These are phyloP conservation scores for Globisporangium recalcitrans DNA, from an alignment of 352 stramenopile genomes.

Conservation along the genomic window DNA sequence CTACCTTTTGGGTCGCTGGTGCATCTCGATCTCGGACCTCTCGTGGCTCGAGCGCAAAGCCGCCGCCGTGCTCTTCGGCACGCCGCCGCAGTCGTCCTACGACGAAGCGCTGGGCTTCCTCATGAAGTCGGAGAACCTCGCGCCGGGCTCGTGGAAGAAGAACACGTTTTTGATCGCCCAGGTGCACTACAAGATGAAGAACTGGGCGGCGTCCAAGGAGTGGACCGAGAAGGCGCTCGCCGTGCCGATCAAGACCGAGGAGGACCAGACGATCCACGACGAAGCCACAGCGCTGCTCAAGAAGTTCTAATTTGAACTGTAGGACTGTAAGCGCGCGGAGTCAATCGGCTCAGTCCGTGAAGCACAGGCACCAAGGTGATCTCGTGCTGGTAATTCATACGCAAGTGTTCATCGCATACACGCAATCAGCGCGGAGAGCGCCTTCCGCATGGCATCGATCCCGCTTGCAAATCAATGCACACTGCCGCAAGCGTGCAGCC, in stretches of 20 bases:
- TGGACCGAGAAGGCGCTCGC: constrained; percentile 70
- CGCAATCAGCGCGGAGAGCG: neutral
- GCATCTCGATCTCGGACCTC: constrained; percentile 77
- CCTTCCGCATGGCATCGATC: too few species aligned
- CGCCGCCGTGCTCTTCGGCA: constrained; percentile 73
- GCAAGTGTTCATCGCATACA: neutral
- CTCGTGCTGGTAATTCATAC: neutral
- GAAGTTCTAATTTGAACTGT: constrained; percentile 35
- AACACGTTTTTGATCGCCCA: constrained; percentile 78
- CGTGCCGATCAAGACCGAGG: constrained; percentile 46
- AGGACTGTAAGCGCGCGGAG: too few species aligned
- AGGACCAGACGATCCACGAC: constrained; percentile 65
- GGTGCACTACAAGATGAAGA: constrained; percentile 78
- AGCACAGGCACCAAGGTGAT: neutral
- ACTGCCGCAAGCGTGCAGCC: too few species aligned
- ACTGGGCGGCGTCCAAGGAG: constrained; percentile 54
- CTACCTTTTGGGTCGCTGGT: constrained; percentile 80
- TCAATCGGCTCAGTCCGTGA: too few species aligned
- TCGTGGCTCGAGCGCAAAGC: constrained; percentile 85
- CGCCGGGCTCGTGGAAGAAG: constrained; percentile 79
- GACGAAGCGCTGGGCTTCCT: constrained; percentile 75
- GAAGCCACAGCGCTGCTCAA: constrained; percentile 63
- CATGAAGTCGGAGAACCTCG: constrained; percentile 68
- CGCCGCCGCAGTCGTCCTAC: constrained; percentile 76
- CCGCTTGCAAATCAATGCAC: neutral